These are phyloP conservation scores for Coleophoma crateriformis DNA, from an alignment of 2,329 filamentous ascomycete species.

Conservation along the genomic window DNA sequence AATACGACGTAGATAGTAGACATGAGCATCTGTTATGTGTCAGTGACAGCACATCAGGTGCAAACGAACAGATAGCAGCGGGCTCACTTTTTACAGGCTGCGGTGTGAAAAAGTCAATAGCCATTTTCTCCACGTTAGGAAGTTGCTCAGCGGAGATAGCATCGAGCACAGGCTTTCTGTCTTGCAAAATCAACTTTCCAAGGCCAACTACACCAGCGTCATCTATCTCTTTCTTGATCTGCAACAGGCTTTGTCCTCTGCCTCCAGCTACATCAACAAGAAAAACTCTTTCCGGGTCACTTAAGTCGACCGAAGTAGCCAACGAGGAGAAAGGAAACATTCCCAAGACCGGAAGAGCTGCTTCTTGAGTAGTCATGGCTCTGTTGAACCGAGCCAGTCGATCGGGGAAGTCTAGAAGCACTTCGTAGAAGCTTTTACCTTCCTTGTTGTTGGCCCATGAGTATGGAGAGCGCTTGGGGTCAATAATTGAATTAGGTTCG, in stretches of 20 bases:
- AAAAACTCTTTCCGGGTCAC: conserved; percentile 6
- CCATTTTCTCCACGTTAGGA: conserved; percentile 4
- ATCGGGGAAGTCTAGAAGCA: conserved; percentile 16
- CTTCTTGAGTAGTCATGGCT: conserved; percentile 7
- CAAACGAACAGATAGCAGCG: background rate
- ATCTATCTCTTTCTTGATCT: conserved; percentile 11
- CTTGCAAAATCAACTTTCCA: conserved; percentile 5
- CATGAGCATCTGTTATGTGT: conserved; percentile 13
- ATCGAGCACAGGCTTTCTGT: conserved; percentile 4
- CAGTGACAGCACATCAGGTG: too few species aligned
- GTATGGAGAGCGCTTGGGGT: conserved; percentile 11
- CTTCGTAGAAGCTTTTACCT: conserved; percentile 20
- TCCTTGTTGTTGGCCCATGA: conserved; percentile 15
- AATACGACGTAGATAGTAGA: conserved; percentile 19
- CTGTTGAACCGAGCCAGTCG: conserved; percentile 19
- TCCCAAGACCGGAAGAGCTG: conserved; percentile 1
- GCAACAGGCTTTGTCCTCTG: conserved; percentile 13
- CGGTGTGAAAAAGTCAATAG: conserved; percentile 5
- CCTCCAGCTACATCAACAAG: conserved; percentile 16
- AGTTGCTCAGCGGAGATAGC: conserved; percentile 1
- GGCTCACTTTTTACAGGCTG: conserved; percentile 8
- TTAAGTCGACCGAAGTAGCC: background rate
- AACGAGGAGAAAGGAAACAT: conserved; percentile 3
- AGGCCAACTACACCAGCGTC: background rate
- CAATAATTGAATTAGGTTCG: conserved; percentile 9